These are phyloP conservation scores for Boechera stricta DNA, from an alignment of 345 rosid species.

Conservation along the genomic window DNA sequence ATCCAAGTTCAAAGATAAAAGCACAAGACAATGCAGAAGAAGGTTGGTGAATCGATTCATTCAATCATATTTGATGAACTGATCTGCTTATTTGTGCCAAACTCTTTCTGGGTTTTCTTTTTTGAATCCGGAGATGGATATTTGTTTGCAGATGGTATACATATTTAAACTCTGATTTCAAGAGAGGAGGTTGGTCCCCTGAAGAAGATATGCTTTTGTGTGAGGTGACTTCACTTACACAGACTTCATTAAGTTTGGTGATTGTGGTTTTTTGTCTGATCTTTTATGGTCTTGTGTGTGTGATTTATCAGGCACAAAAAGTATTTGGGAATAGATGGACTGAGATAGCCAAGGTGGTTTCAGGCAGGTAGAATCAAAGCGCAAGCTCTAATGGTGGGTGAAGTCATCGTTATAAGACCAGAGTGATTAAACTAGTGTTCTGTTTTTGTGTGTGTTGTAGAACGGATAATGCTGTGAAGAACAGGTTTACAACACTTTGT, in stretches of 20 bases:
- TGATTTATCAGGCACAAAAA: slow-evolving; percentile 71
- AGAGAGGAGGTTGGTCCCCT: slow-evolving; percentile 98
- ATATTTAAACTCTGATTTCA: slow-evolving; percentile 93
- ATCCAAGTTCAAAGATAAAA: slow-evolving; percentile 90
- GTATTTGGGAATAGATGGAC: slow-evolving; percentile 97
- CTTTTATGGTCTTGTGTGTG: neutral
- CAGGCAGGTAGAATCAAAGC: slow-evolving; percentile 82
- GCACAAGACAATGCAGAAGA: slow-evolving; percentile 96
- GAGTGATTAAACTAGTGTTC: neutral
- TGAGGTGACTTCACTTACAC: slow-evolving; percentile 57
- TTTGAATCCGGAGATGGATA: neutral
- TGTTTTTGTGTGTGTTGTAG: slow-evolving; percentile 52
- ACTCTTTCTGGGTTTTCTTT: neutral
- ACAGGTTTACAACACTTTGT: slow-evolving; percentile 92
- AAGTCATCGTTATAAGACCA: slow-evolving; percentile 16
- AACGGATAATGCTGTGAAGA: slow-evolving; percentile 99
- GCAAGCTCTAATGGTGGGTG: neutral
- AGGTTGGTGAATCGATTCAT: slow-evolving; percentile 56
- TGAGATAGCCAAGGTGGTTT: slow-evolving; percentile 98
- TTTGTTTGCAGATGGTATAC: slow-evolving; percentile 81
- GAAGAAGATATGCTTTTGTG: slow-evolving; percentile 93
- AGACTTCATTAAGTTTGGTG: slow-evolving; percentile 28
- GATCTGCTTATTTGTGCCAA: neutral
- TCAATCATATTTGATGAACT: neutral
- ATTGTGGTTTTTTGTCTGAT: slow-evolving; percentile 14